Evolutionary conservation across 805 yeast genomes (phyloP).

Genomic region (Spathaspora hagerdaliae): DNA sequence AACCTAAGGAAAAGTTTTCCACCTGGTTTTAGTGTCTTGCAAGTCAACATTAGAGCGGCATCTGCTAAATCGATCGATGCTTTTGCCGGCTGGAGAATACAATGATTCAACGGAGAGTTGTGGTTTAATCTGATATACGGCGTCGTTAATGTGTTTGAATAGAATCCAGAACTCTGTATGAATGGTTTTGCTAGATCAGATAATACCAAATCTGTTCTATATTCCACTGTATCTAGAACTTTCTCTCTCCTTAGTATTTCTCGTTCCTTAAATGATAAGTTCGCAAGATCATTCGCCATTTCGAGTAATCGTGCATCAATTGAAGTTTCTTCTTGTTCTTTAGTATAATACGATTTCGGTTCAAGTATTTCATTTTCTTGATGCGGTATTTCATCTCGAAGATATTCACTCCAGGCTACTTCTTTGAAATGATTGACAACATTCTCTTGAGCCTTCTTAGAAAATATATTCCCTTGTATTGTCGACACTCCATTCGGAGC

Average conservation of each 20-base stretch:
- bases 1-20: constrained; percentile 33
- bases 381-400: background rate
- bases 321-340: constrained; percentile 21
- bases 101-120: constrained; percentile 22
- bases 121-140: constrained; percentile 29
- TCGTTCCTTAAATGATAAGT: background rate
- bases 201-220: constrained; percentile 32
- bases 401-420: constrained; percentile 13
- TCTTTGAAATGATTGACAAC: constrained; percentile 26
- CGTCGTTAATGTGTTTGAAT: constrained; percentile 29
- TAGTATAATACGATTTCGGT: constrained; percentile 21
- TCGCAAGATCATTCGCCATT: constrained; percentile 5
- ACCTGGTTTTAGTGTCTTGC: constrained; percentile 21
- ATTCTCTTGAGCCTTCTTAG: constrained; percentile 34
- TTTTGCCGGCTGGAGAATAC: constrained; percentile 20
- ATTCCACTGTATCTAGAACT: constrained; percentile 5
- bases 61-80: constrained; percentile 37
- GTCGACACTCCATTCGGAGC: constrained; percentile 81
- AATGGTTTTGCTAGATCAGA: constrained; percentile 34
- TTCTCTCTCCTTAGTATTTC: background rate
- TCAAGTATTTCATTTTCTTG: constrained; percentile 2
- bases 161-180: constrained; percentile 34
- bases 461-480: constrained; percentile 84
- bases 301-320: constrained; percentile 19
- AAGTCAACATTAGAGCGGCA: constrained; percentile 30